These are phyloP conservation scores for Curvularia eragrostidis DNA, from an alignment of 2,329 filamentous ascomycete species.

Conservation along the genomic window DNA sequence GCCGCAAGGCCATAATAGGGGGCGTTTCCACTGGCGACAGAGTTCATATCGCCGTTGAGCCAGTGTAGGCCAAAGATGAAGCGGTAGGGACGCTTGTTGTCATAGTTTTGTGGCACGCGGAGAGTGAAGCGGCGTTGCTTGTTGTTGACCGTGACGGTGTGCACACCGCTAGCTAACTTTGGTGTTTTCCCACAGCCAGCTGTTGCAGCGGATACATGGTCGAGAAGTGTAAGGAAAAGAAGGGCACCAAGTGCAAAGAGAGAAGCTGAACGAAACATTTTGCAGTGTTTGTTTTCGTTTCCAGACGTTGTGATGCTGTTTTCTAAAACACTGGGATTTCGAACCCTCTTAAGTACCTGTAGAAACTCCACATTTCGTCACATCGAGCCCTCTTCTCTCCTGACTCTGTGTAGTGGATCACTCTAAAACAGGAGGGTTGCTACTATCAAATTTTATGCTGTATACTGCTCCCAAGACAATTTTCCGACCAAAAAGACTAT, in stretches of 20 bases:
- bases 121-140: slow-evolving; percentile 25
- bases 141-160: slow-evolving; percentile 31
- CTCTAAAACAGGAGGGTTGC: slow-evolving; percentile 1
- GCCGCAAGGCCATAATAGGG: slow-evolving; percentile 53
- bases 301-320: background rate
- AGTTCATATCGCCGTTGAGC: slow-evolving; percentile 49
- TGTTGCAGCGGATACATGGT: slow-evolving; percentile 12
- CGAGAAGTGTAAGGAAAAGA: slow-evolving; percentile 15
- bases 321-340: background rate
- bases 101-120: slow-evolving; percentile 50
- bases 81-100: slow-evolving; percentile 49
- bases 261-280: slow-evolving; percentile 17
- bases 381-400: background rate
- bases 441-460: background rate
- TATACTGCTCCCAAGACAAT: background rate
- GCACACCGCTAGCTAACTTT: slow-evolving; percentile 16
- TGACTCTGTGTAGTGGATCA: background rate
- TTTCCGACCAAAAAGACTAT: background rate
- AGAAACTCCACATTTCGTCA: background rate
- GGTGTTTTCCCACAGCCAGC: slow-evolving; percentile 28
- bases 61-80: slow-evolving; percentile 55
- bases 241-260: slow-evolving; percentile 17
- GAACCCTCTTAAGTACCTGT: slow-evolving; percentile 8
- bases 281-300: background rate
- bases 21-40: slow-evolving; percentile 40